These are phyloP conservation scores for Pterocarpus macrocarpus DNA, from an alignment of 306 rosid species.

Conservation along the genomic window DNA sequence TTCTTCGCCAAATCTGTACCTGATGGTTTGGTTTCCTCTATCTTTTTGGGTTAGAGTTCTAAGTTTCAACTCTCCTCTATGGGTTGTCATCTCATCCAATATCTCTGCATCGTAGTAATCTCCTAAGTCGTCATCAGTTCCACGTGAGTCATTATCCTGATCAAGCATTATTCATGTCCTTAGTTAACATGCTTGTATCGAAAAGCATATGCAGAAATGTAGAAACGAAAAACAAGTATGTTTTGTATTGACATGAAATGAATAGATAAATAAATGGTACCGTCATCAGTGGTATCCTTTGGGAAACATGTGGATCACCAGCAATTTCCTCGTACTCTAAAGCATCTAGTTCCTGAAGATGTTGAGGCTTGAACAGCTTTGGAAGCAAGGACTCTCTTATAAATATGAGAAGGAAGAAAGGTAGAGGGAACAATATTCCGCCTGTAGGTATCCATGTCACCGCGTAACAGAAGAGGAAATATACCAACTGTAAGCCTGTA, in stretches of 20 bases:
- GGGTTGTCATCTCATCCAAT: constrained; percentile 76
- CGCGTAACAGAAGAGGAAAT: constrained; percentile 68
- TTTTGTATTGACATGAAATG: not conserved
- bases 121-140: constrained; percentile 39
- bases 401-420: constrained; percentile 75
- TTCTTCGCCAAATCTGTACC: constrained; percentile 41
- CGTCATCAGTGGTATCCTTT: not conserved
- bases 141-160: constrained; percentile 61
- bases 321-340: constrained; percentile 79
- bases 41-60: constrained; percentile 59
- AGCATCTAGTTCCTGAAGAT: constrained; percentile 79
- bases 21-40: constrained; percentile 30
- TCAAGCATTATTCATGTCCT: constrained; percentile 11
- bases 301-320: constrained; percentile 51
- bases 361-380: constrained; percentile 52
- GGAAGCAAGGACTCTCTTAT: constrained; percentile 78
- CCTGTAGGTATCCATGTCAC: constrained; percentile 83
- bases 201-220: not conserved
- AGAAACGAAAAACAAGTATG: not conserved
- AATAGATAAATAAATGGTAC: not conserved
- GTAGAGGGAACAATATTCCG: constrained; percentile 82
- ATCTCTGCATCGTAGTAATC: constrained; percentile 68
- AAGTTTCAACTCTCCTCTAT: constrained; percentile 77
- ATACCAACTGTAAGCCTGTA: constrained; percentile 65
- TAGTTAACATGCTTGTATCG: not conserved